These are phyloP conservation scores for Dendrothele bispora DNA, from an alignment of 768 basidiomycete genomes.

Conservation along the genomic window DNA sequence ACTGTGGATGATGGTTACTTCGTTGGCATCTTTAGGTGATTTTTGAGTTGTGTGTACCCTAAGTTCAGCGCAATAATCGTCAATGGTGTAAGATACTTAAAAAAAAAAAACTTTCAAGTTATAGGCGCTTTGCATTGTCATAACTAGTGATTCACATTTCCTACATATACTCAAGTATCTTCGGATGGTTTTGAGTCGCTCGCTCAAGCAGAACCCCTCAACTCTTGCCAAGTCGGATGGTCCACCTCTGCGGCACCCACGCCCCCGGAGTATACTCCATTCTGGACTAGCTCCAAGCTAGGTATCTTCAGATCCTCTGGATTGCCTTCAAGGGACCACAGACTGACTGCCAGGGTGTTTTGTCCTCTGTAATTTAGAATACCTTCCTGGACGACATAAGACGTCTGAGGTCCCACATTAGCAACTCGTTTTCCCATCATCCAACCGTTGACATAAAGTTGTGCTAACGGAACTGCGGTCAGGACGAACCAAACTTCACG, in stretches of 20 bases:
- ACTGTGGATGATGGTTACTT: no score
- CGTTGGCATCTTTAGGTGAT: no score
- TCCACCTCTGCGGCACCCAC: conserved; percentile 54
- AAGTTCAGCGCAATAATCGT: no score
- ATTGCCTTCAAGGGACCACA: conserved; percentile 64
- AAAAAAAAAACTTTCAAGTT: no score
- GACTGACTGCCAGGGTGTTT: conserved; percentile 47
- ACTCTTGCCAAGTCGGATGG: conserved; percentile 68
- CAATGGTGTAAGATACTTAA: no score
- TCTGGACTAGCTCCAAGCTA: conserved; percentile 51
- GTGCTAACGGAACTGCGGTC: conserved; percentile 54
- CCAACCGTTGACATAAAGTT: conserved; percentile 63
- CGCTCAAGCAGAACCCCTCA: no score
- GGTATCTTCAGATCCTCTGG: conserved; percentile 50
- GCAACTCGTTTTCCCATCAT: conserved; percentile 58
- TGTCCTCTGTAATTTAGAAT: conserved; percentile 53
- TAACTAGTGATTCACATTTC: no score
- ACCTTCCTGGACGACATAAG: conserved; percentile 61
- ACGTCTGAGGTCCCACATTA: conserved; percentile 53
- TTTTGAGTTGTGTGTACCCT: no score
- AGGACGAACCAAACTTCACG: conserved; percentile 34
- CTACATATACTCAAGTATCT: no score
- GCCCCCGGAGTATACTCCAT: conserved; percentile 64
- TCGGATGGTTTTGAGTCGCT: no score
- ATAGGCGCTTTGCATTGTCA: no score